Evolutionary conservation across 2,329 filamentous ascomycete species (phyloP), one percentile per base, ranked within the genome.

Genomic region (Stagonosporopsis vannaccii): DNA sequence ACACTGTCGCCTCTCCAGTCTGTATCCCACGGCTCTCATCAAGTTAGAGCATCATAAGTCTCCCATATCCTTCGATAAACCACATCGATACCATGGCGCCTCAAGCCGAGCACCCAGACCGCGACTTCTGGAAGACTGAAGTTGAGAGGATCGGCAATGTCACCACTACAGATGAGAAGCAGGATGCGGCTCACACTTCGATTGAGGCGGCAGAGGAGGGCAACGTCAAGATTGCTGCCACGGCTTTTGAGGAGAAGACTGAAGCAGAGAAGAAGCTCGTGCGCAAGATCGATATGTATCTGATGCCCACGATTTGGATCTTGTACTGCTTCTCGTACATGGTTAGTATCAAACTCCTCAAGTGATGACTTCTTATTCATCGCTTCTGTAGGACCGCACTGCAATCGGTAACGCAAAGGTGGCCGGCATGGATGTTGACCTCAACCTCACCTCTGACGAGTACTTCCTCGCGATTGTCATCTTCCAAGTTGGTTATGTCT

Each of bases 381-480:
- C 3, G n/a, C 9, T 5, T 17, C 7, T 23, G n/a, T 11, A 67
- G 60, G 68, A 70, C 43, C 62, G 66, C 22, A 67, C 63, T 13
- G 69, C 69, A 36, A 69, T 71, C 51, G 66, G 62, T 26, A 87
- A 84, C 80, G 78, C 67, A 51, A 70, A 70, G 28, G 69, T 77
- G 15, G 69, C 72, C 23, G 68, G 70, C 20, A 63, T 72, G 39
- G 65, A 57, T 17, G 50, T 23, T 9, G 61, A 68, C 22, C 51
- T 67, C 5, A 53, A 62, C 1, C 56, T 74, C 17, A 59, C 32
- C n/a, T 85, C 84, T 1, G 84, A 87, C 37, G 78, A 88, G 58
- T 89, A 68, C 49, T 67, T 66, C 26, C 60, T 68, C 23, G 60
- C 64, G 7, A 61, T 69, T 13, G 66, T 67, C 13, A 61, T 67